Evolutionary conservation across 352 stramenopile genomes (phyloP).

Genomic region (Phytophthora palmivora): DNA sequence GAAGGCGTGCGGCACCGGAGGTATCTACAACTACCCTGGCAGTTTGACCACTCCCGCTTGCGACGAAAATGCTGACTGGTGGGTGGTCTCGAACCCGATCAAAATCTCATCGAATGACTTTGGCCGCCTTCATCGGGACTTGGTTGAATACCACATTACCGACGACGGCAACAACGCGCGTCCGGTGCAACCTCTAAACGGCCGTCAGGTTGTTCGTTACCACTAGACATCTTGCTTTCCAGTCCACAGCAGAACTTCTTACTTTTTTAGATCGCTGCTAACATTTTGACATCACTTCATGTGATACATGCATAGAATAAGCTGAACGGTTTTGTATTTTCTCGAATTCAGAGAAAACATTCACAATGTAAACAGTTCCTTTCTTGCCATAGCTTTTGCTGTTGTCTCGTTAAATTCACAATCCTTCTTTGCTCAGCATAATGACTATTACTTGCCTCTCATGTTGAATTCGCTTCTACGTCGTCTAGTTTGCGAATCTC

Average conservation of each 20-base stretch:
- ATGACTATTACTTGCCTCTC: too few species aligned
- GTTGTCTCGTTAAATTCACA: not conserved
- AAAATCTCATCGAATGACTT: constrained; percentile 50
- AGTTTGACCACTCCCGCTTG: constrained; percentile 68
- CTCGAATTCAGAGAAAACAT: constrained; percentile 1
- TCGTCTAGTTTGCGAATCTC: not conserved
- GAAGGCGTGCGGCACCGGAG: constrained; percentile 14
- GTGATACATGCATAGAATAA: constrained; percentile 14
- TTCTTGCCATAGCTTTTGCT: not conserved
- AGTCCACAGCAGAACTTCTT: constrained; percentile 27
- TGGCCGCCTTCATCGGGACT: constrained; percentile 38
- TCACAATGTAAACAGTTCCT: constrained; percentile 1
- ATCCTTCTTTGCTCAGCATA: not conserved
- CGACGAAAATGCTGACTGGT: constrained; percentile 68
- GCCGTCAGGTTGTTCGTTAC: constrained; percentile 35
- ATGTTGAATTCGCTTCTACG: not conserved
- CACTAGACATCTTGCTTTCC: constrained; percentile 13
- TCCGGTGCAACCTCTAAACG: constrained; percentile 49
- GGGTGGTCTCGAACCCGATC: constrained; percentile 60
- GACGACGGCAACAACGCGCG: constrained; percentile 56
- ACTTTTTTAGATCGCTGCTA: constrained; percentile 16
- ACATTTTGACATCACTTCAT: constrained; percentile 8
- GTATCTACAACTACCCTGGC: constrained; percentile 71
- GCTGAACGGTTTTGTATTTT: constrained; percentile 1
- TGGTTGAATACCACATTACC: constrained; percentile 42